Base-by-base conservation (phyloP, 352 stramenopile genomes). In the Phytophthora cryptogea region DNA sequence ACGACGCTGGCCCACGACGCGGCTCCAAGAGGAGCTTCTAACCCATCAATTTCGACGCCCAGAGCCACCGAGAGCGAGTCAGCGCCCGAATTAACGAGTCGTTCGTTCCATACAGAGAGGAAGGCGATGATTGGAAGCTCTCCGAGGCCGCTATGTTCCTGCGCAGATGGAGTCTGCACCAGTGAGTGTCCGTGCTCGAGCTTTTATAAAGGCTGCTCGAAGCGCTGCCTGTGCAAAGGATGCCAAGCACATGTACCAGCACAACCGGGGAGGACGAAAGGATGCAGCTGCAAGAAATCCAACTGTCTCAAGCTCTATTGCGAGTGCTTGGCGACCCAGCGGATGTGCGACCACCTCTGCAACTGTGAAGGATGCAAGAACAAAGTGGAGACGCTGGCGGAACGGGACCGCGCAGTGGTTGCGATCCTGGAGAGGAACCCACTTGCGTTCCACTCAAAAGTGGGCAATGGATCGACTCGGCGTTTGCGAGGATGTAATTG, bases 211-310 rank as follows among this genome's bases (percentile, higher is more conserved):
- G 50, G 60, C 13, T 90, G 81, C 36, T 57, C 48, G 0, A 14
- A 48, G 39, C 44, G 36, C 6, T 86, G 77, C 37, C 49, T 61
- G 35, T 86, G 77, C 51, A 79, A 70, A 41, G 76, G 75, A 5
- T 89, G 79, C 26, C 59, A 64, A 32, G 67, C 20, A 23, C 20
- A 23, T 2, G 20, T 71, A 10, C 60, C 68, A 8, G 23, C 28
- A 7, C 47, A 68, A n/a, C 63, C 72, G 8, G 76, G 83, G 52
- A 82, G 75, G 51, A 73, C 69, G 0, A 82, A 83, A 37, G 80
- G 83, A 33, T 99, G 96, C 68, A 98, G 96, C 49, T 99, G 96
- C 77, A 98, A 98, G 73, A 98, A 98, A 53, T 98, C 92, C 8
- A 96, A 97, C 54, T 99, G 96, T 63, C 84, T 99, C 7, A 99